Percentiles rank a stretch among this genome's conserved stretches.
Conservation (phyloP, 352 stramenopile genomes). For the Phytophthora colocasiae region DNA sequence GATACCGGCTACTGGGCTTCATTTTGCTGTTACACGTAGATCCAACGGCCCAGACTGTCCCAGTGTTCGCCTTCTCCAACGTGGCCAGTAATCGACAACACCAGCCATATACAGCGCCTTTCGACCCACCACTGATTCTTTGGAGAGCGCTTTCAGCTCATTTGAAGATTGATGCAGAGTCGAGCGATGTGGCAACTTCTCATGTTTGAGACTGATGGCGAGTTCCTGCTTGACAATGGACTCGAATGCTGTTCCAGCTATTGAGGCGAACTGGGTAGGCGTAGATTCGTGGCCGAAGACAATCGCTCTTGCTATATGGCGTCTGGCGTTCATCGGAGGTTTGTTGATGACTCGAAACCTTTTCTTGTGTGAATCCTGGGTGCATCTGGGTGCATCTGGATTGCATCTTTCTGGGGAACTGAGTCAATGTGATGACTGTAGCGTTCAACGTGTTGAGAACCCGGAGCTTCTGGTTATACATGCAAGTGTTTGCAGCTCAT, state of each 20-base stretch:
- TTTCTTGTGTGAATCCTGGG: constrained; percentile 62
- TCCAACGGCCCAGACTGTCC: constrained; percentile 11
- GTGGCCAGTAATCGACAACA: constrained; percentile 8
- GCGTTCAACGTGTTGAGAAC: constrained; percentile 55
- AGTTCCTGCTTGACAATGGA: constrained; percentile 63
- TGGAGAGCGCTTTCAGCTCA: constrained; percentile 43
- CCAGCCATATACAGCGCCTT: constrained; percentile 1
- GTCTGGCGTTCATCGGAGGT: constrained; percentile 59
- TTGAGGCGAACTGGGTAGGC: constrained; percentile 68
- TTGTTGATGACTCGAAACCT: constrained; percentile 67
- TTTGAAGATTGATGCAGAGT: constrained; percentile 72
- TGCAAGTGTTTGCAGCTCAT: constrained; percentile 47
- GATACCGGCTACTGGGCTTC: constrained; percentile 50
- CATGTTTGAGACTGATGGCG: constrained; percentile 64
- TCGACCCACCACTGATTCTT: constrained; percentile 29
- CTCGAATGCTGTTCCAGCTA: constrained; percentile 51
- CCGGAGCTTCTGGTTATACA: constrained; percentile 67
- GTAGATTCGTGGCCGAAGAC: constrained; percentile 60
- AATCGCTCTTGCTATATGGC: constrained; percentile 55
- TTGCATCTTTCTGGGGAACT: constrained; percentile 56
- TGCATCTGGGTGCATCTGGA: constrained; percentile 36
- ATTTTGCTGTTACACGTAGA: constrained; percentile 72
- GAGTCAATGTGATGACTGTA: constrained; percentile 59
- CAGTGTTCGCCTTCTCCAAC: constrained; percentile 22
- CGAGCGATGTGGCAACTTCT: constrained; percentile 82